Evolutionary conservation across 2,329 filamentous ascomycete genomes (phyloP), one percentile per base, ranked within the genome.

Genomic region (Calonectria multiphialidica): DNA sequence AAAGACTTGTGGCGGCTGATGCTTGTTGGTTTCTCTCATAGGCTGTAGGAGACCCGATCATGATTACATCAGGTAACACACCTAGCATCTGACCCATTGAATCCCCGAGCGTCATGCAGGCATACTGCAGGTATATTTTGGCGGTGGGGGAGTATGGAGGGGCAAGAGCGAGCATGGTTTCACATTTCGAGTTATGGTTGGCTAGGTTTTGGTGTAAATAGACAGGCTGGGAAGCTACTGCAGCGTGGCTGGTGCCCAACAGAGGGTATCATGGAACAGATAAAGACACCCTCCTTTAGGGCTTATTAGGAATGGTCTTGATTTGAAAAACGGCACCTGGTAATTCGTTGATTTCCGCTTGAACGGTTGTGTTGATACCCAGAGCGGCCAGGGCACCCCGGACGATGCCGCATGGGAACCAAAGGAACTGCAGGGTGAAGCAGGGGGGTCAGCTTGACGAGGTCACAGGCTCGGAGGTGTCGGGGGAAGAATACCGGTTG

Each of bases 321-420:
- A 99, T 98, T 86, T 99, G 97, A 83, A 99, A 99, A 1, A 96
- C 95, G 42, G 96, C 97, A 7, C 90, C 90, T 0, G 97, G 97
- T 67, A 99, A 87, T 82, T 98, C 96, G 68, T 88, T 93, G 67
- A 94, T 94, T 85, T 98, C 97, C 5, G 95, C 97, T 78, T 98
- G 94, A 1, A 99, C 96, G 1, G 93, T 97, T 12, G 96, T 96
- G 78, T 93, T 93, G 78, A 98, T 95, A 7, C 96, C 97, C 87
- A 99, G 88, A 63, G 93, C 95, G n/a, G 95, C 93, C 62, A 99
- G 86, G n/a, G 95, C 95, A 35, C 97, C 97, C 70, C 96, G 90
- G 72, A 99, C 94, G 61, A 99, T 90, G 57, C 97, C 97, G 78
- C 96, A 98, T 9, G 97, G 97, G 80, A 98, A 98, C 90, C 95